Base-by-base conservation (phyloP, 257 asterid species). In the Galeopsis tetrahit region DNA sequence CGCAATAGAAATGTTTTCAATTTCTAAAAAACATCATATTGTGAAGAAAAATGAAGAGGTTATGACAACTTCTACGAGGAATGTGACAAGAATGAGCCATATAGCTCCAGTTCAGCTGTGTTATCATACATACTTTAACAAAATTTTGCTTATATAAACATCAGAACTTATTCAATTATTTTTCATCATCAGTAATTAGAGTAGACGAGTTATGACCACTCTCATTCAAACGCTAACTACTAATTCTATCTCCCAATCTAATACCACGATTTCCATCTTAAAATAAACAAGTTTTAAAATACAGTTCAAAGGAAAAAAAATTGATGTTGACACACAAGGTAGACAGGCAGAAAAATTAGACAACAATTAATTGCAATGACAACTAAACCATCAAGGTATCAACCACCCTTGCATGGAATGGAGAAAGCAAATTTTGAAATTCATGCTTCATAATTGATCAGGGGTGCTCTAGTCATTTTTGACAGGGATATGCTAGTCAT, bases 41-140 rank as follows among this genome's bases (percentile, higher is more conserved):
- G 74, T 10, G 57, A 55, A 57, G 46, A 21, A 43, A 58, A 40
- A 40, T 46, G 62, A 31, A 36, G 4, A 39, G 53, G 57, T 39
- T n/a, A 11, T 13, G 36, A 59, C 48, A 70, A 35, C 33, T 32
- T 44, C 69, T 43, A 21, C 21, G 35, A 68, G 63, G 43, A 33
- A 51, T 52, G 73, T n/a, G 51, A 68, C 38, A 17, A 68, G 38
- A 31, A 31, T n/a, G 21, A 40, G 66, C 7, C n/a, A 36, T 56
- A 55, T 69, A 51, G 73, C 73, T 52, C 52, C 63, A n/a, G 57
- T 40, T 33, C 44, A 28, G 66, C 40, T 34, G 32, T 14, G 55
- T 40, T 69, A 40, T 42, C 57, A 15, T 57, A 21, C 28, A 69
- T 15, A 38, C 28, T 64, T 66, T 53, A 53, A 53, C 56, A 10